phyloP scores from a whole-genome alignment of 2,329 filamentous ascomycete genomes.

The Aotearoamyces nothofagi region DNA sequence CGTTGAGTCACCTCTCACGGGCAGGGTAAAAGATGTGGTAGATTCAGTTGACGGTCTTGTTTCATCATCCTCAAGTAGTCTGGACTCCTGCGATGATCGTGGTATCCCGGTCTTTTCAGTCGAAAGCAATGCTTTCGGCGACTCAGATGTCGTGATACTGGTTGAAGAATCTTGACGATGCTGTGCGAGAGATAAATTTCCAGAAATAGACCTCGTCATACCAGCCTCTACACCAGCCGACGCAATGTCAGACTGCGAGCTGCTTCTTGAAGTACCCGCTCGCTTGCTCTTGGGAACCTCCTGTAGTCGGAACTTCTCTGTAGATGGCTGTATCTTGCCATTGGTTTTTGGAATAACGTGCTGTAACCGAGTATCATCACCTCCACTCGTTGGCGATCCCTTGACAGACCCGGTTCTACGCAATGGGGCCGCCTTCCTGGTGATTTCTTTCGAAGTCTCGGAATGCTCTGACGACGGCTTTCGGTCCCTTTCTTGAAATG shows the following conservation, averaged over 20 bases:
- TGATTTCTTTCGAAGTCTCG: constrained; percentile 33
- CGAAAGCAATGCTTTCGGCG: constrained; percentile 11
- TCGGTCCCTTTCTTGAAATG: constrained; percentile 73
- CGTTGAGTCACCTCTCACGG: constrained; percentile 45
- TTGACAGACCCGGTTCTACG: constrained; percentile 11
- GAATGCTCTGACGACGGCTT: constrained; percentile 45
- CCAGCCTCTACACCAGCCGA: constrained; percentile 5
- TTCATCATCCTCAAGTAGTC: constrained; percentile 36
- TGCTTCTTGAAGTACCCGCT: constrained; percentile 22
- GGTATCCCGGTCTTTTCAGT: constrained; percentile 26
- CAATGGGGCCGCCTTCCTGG: constrained; percentile 16
- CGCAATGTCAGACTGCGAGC: constrained; percentile 22
- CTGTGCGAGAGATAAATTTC: constrained; percentile 10
- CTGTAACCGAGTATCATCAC: constrained; percentile 16
- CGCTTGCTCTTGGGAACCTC: constrained; percentile 59
- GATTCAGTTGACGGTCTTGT: constrained; percentile 24
- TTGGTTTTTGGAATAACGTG: constrained; percentile 17
- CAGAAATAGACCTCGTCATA: constrained; percentile 24
- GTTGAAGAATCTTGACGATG: constrained; percentile 11
- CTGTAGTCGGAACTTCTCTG: constrained; percentile 61
- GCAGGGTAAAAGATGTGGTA: constrained; percentile 17
- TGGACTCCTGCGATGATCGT: constrained; percentile 43
- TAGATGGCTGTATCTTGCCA: constrained; percentile 19
- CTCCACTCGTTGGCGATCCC: constrained; percentile 10
- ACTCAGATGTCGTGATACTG: constrained; percentile 10